A percentile compares a stretch with the other conserved stretches of the same genome.
Evolutionary conservation across 2,329 filamentous ascomycete genomes (phyloP).

Genomic region (Clonostachys byssicola): DNA sequence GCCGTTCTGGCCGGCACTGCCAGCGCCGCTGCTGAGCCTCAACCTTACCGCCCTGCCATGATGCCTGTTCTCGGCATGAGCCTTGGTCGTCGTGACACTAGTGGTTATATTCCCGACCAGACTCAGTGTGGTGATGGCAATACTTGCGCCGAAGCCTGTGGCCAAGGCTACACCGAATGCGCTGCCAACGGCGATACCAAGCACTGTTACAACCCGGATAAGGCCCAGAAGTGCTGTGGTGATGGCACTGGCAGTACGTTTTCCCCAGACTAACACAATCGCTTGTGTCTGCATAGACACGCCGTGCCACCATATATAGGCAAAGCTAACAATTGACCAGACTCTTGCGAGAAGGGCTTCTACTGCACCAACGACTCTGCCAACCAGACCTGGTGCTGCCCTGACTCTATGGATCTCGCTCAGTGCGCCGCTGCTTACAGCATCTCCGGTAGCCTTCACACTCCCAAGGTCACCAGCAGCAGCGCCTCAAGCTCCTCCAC

Average conservation of each 20-base stretch:
- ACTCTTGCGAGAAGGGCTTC: conserved; percentile 57
- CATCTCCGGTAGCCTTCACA: conserved; percentile 40
- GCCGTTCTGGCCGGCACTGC: conserved; percentile 27
- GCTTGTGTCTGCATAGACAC: not conserved
- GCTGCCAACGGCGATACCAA: conserved; percentile 39
- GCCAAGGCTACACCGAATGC: conserved; percentile 43
- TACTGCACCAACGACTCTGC: conserved; percentile 55
- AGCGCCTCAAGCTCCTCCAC: conserved; percentile 19
- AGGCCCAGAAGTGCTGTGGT: conserved; percentile 52
- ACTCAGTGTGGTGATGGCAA: conserved; percentile 41
- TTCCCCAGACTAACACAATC: not conserved
- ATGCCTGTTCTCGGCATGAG: conserved; percentile 31
- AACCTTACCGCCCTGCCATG: conserved; percentile 30
- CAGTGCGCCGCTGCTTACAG: conserved; percentile 49
- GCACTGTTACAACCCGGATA: conserved; percentile 54
- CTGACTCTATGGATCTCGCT: conserved; percentile 45
- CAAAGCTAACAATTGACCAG: conserved; percentile 21
- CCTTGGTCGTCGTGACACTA: conserved; percentile 35
- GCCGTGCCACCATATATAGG: too few relatives aligned
- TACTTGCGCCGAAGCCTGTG: conserved; percentile 53
- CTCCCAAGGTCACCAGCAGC: conserved; percentile 23
- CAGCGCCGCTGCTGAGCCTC: conserved; percentile 17
- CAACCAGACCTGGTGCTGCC: conserved; percentile 56
- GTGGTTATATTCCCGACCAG: conserved; percentile 44
- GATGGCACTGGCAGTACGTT: conserved; percentile 52